Conservation (phyloP, 2,329 filamentous ascomycete genomes). For the Domatiomyces catenatus region DNA sequence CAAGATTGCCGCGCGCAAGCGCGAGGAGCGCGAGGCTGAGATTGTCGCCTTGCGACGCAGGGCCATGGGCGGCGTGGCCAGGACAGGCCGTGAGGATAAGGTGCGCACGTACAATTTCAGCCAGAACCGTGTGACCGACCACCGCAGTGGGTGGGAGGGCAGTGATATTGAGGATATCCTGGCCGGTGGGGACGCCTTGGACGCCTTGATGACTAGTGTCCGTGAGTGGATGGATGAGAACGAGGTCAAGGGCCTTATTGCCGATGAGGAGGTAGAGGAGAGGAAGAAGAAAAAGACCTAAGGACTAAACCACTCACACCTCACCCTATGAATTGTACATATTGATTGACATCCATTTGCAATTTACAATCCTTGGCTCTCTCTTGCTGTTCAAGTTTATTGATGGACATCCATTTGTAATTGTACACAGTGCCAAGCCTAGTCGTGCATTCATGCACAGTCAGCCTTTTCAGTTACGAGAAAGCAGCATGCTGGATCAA, state of each 20-base stretch:
- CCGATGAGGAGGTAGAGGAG: constrained; percentile 41
- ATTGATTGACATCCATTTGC: no score
- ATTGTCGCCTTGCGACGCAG: constrained; percentile 58
- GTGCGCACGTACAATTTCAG: constrained; percentile 77
- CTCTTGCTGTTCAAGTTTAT: no score
- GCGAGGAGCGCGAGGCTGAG: constrained; percentile 73
- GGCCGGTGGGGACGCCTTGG: constrained; percentile 55
- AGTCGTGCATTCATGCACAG: neutral
- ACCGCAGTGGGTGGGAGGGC: constrained; percentile 63
- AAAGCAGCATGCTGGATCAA: neutral
- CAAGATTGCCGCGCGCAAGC: constrained; percentile 60
- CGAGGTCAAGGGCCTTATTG: constrained; percentile 57
- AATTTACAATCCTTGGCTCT: no score
- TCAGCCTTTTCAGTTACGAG: neutral
- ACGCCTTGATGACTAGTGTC: constrained; percentile 63
- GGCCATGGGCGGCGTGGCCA: constrained; percentile 58
- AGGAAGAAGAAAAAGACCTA: constrained; percentile 5
- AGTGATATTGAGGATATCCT: constrained; percentile 72
- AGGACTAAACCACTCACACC: no score
- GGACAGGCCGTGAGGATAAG: constrained; percentile 84
- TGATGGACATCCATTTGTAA: no score
- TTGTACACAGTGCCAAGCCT: neutral
- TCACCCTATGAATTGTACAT: no score
- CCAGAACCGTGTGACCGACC: constrained; percentile 74
- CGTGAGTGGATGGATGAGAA: constrained; percentile 57